These are phyloP conservation scores for Plasmodium gallinaceum DNA, from an alignment of 169 alveolate species.

Conservation along the genomic window DNA sequence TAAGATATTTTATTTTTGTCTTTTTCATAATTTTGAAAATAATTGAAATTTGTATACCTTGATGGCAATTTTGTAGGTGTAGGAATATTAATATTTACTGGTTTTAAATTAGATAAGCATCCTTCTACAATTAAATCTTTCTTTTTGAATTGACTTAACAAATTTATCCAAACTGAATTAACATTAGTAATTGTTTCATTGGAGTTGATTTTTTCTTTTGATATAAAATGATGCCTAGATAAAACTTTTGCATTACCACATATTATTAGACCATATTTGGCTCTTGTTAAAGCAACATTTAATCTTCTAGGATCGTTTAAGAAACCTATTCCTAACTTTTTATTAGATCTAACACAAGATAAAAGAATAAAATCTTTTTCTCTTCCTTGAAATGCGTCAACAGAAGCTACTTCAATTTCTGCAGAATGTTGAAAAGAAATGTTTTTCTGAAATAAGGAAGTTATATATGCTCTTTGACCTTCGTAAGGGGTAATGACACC, in stretches of 20 bases:
- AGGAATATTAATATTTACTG: slow-evolving; percentile 47
- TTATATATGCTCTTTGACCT: slow-evolving; percentile 93
- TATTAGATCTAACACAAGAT: slow-evolving; percentile 92
- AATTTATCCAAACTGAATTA: slow-evolving; percentile 89
- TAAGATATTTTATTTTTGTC: not conserved
- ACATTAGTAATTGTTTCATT: slow-evolving; percentile 79
- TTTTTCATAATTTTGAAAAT: slow-evolving; percentile 15
- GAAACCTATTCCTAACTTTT: slow-evolving; percentile 88
- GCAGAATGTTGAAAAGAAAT: slow-evolving; percentile 79
- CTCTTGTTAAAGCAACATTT: slow-evolving; percentile 95
- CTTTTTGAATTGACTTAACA: slow-evolving; percentile 91
- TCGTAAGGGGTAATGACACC: slow-evolving; percentile 97
- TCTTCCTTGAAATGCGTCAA: slow-evolving; percentile 94
- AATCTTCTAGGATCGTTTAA: slow-evolving; percentile 95
- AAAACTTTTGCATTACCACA: slow-evolving; percentile 86
- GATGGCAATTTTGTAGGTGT: slow-evolving; percentile 54
- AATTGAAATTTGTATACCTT: slow-evolving; percentile 34
- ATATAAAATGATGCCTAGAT: slow-evolving; percentile 59
- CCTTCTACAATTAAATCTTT: slow-evolving; percentile 94
- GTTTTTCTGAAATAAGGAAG: slow-evolving; percentile 82
- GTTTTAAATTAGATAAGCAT: slow-evolving; percentile 86
- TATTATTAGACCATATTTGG: slow-evolving; percentile 91
- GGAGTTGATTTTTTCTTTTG: slow-evolving; percentile 80
- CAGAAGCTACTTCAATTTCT: slow-evolving; percentile 87
- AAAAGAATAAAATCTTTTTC: slow-evolving; percentile 92